A percentile compares a stretch with the other conserved stretches of the same genome.
Conservation (phyloP, 257 asterid species). For the Osmanthus fragrans region DNA sequence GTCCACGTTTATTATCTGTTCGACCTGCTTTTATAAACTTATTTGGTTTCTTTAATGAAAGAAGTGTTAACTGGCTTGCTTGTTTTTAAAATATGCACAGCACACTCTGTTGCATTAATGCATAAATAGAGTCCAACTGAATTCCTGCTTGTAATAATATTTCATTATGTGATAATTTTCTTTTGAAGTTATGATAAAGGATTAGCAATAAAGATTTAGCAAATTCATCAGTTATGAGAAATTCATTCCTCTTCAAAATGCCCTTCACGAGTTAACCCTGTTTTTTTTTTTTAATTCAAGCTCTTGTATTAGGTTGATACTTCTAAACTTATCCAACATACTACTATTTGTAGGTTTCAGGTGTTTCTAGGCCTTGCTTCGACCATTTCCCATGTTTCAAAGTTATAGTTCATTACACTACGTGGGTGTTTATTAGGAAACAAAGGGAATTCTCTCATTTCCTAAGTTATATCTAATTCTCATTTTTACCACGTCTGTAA, state of each 20-base stretch:
- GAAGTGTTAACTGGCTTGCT: neutral
- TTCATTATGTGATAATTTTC: no score
- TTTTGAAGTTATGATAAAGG: neutral
- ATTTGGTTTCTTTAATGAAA: no score
- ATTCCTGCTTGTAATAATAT: neutral
- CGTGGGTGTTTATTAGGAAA: neutral
- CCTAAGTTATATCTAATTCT: slow-evolving; percentile 2
- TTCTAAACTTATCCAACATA: neutral
- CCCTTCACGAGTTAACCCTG: neutral
- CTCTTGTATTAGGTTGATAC: neutral
- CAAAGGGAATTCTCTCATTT: neutral
- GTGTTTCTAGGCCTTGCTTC: neutral
- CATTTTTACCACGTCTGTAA: slow-evolving; percentile 10
- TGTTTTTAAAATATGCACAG: neutral
- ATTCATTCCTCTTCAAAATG: neutral
- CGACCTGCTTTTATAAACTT: slow-evolving; percentile 8
- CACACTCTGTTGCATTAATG: neutral
- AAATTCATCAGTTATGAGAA: neutral
- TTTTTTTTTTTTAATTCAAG: neutral
- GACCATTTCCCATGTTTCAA: slow-evolving; percentile 3
- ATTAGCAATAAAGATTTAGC: neutral
- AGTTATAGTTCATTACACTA: neutral
- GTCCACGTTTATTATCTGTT: slow-evolving; percentile 3
- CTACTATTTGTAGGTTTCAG: neutral
- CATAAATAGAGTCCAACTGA: neutral